Base-by-base conservation (phyloP, 176 grass and related monocot species). In the Raddia guianensis region DNA sequence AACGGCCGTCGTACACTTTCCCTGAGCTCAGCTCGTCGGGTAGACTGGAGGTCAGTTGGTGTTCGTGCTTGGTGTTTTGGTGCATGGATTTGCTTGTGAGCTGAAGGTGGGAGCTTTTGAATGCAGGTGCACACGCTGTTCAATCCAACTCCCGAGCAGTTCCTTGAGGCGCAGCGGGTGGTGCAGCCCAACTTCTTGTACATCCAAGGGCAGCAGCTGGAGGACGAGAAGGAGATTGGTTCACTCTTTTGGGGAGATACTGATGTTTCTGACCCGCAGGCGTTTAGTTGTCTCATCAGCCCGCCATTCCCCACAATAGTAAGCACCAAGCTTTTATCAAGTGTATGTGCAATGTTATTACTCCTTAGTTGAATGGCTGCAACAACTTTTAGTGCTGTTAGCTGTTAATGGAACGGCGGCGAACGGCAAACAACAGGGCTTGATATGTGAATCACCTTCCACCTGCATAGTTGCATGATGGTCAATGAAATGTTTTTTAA, bases 161-260 rank as follows among this genome's bases (percentile, higher is more conserved):
- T 95, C 82, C 84, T 83, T 2, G 96, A 99, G 84, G 88, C 84
- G n/a, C 96, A 93, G 87, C 86, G 78, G 10, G 65, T 76, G 33
- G 80, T 95, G 68, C 82, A 88, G 52, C 96, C 96, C 9, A 99
- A 92, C 86, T 95, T 99, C 84, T 68, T 95, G 49, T 99, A 95
- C 74, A 79, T 99, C 67, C 93, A 94, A 78, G 96, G 96, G 50
- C 84, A 93, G 63, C 96, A 91, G 72, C 87, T 89, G 18, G 88
- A 95, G 49, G 78, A 89, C 70, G 96, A 95, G 63, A 93, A 91
- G 83, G 88, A 88, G 80, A 95, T 95, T 57, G 92, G 96, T 20
- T 92, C 86, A 0, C 84, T 99, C 49, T 56, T 91, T 51, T 99
- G 96, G 96, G 92, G 90, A 21, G 87, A 74, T 0, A 34, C 70